These are phyloP conservation scores for Cystobasidium sp. DNA, from an alignment of 1,284 basidiomycete species.

Conservation along the genomic window DNA sequence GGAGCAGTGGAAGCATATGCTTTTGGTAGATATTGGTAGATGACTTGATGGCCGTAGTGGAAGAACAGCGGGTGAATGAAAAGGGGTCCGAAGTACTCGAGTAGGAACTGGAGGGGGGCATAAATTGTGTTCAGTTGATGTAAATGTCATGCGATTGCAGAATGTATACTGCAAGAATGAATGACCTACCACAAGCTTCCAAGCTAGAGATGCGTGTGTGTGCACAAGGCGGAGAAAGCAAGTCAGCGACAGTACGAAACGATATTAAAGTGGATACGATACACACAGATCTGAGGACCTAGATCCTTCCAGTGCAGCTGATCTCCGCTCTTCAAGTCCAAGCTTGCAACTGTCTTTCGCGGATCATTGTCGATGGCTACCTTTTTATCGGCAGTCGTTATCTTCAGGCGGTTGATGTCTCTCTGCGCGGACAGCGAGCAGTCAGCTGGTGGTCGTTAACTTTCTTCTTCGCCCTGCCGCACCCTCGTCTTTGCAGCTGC, in stretches of 20 bases:
- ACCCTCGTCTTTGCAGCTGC: slow-evolving; percentile 32
- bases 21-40: slow-evolving; percentile 64
- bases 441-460: not conserved
- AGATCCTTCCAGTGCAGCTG: slow-evolving; percentile 81
- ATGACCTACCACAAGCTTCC: slow-evolving; percentile 68
- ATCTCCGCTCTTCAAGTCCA: slow-evolving; percentile 65
- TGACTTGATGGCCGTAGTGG: slow-evolving; percentile 65
- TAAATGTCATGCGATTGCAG: not conserved
- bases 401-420: slow-evolving; percentile 65
- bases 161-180: not conserved
- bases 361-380: slow-evolving; percentile 68
- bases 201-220: slow-evolving; percentile 56
- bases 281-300: slow-evolving; percentile 73
- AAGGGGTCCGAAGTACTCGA: slow-evolving; percentile 93
- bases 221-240: not conserved
- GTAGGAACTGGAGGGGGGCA: slow-evolving; percentile 63
- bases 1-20: slow-evolving; percentile 48
- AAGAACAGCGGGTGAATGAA: slow-evolving; percentile 89
- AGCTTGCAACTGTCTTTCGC: slow-evolving; percentile 61
- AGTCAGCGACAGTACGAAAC: not conserved
- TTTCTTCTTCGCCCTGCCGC: not conserved
- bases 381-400: slow-evolving; percentile 68
- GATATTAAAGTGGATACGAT: not conserved
- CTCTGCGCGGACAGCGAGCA: not conserved
- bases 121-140: slow-evolving; percentile 7